Base-by-base conservation (phyloP, 345 rosid species). In the Heritiera fomes region DNA sequence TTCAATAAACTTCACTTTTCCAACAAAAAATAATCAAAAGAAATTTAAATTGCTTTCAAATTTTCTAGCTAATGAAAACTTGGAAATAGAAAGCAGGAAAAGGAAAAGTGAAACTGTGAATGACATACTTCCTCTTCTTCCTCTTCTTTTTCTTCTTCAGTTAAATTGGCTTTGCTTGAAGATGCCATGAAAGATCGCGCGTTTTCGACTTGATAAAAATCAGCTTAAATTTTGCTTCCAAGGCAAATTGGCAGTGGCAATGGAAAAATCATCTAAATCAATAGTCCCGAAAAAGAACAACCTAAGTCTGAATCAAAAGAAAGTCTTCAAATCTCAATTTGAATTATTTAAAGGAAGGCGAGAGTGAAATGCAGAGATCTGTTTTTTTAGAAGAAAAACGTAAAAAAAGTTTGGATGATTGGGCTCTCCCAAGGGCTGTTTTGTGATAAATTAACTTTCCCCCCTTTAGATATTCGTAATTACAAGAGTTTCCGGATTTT, bases 181-280 rank as follows among this genome's bases (percentile, higher is more conserved):
- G 98, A 88, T 53, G 91, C 95, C 98, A 95, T 94, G 64, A 71
- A 45, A 79, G 80, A 74, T 73, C 82, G 40, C 43, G 47, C 50
- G 17, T 14, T 20, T 59, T 3, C 70, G 6, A 45, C 12, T 61
- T 28, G 43, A 20, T 8, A 52, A 65, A 52, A 65, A 55, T 52
- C 41, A 41, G 34, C 28, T 13, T 3, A 40, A 78, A 69, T 58
- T 20, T 53, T 10, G 9, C 9, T 53, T 10, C 62, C 9, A 73
- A 30, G 5, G 40, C 43, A 8, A 70, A 52, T 72, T 34, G 75
- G 61, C 62, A 0, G 38, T 53, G 30, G 30, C 45, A 9, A 53
- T 9, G 15, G 46, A 53, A 72, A 72, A 34, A 34, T 70, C 5
- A 70, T 28, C 56, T 11, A 70, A 47, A 47, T 47, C 56, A 69